Base-by-base conservation (phyloP, 164 flowering plant species). In the Macadamia tetraphylla region DNA sequence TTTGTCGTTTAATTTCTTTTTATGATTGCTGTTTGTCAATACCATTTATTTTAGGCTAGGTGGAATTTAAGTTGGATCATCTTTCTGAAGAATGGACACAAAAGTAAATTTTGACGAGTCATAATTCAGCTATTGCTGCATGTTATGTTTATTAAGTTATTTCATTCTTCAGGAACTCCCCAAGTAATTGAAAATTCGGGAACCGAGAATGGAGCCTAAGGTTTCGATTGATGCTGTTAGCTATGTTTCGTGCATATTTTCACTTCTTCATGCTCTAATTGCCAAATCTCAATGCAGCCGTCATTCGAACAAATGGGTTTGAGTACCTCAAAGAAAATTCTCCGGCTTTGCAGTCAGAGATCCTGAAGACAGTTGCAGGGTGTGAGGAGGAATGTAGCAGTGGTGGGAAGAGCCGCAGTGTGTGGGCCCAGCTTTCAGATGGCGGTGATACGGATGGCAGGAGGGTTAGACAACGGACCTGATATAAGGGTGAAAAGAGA, bases 361-460 rank as follows among this genome's bases (percentile, higher is more conserved):
- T 92, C n/a, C 72, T 89, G 66, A 92, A 87, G 81, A 82, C 85
- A 8, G 86, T 89, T 58, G 95, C 97, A 6, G 91, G 93, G 13
- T 88, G 86, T 70, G 97, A 88, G 32, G 92, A 86, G 62, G 91
- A 84, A 44, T 81, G 83, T 60, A 84, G 85, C 78, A 82, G 92
- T 52, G 84, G 82, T 65, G 87, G 88, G 3, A 89, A 88, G 75
- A 78, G 87, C 51, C 83, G 81, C 32, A 91, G 91, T 35, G 95
- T 86, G 13, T 88, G 87, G 87, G 94, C 81, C 31, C 98, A 92
- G 76, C 88, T 92, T 43, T 92, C 92, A 1, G 95, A 88, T 76
- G 90, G 91, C 3, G 92, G 81, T 7, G 92, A 88, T 76, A 78
- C 83, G 1, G 85, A 76, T 73, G 89, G 88, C 42, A 71, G 91